These are phyloP conservation scores for Bothriochloa decipiens DNA, from an alignment of 176 grass and related monocot species.

Conservation along the genomic window DNA sequence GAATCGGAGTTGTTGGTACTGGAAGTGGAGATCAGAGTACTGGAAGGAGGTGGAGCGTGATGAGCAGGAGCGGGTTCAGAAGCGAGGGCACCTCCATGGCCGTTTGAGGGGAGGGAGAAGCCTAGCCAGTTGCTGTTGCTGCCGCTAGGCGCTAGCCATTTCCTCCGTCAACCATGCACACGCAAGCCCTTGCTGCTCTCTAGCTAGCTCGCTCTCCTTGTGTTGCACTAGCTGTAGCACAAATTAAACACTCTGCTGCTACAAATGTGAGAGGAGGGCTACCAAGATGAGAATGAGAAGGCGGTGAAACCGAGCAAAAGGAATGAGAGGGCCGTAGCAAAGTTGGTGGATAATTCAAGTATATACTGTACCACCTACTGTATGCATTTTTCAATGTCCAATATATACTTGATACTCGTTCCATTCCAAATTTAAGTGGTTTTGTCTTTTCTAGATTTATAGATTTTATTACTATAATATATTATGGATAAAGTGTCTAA, in stretches of 20 bases:
- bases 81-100: conserved; percentile 56
- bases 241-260: background rate
- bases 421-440: no score
- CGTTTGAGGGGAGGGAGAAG: conserved; percentile 83
- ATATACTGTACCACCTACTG: background rate
- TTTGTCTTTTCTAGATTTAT: no score
- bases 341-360: conserved; percentile 36
- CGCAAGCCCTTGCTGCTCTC: background rate
- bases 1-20: conserved; percentile 34
- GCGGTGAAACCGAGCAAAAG: conserved; percentile 42
- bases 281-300: no score
- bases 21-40: conserved; percentile 37
- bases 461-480: no score
- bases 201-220: background rate
- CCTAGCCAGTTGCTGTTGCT: conserved; percentile 77
- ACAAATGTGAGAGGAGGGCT: background rate
- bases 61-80: conserved; percentile 41
- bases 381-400: no score
- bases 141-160: conserved; percentile 61
- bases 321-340: conserved; percentile 32
- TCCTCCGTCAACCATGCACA: conserved; percentile 37
- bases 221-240: background rate
- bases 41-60: conserved; percentile 23
- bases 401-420: no score
- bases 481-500: no score